A percentile compares a stretch with the other conserved stretches of the same genome.
phyloP scores from a whole-genome alignment of 345 rosid species.

The Eutrema yunnanense region DNA sequence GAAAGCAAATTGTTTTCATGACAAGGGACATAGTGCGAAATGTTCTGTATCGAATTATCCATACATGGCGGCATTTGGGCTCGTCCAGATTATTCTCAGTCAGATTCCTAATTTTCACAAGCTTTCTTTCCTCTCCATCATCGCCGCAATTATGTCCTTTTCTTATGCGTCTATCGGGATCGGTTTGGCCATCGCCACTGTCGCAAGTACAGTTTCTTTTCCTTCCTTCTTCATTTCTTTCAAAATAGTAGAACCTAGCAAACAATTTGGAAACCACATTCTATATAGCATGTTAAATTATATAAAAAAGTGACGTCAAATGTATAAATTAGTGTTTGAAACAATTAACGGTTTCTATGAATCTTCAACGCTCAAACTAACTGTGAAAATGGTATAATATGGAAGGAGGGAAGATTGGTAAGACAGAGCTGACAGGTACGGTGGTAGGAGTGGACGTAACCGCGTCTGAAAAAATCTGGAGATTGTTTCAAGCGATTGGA shows the following conservation, averaged over 20 bases:
- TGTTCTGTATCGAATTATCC: conserved; percentile 52
- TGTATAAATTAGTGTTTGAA: not conserved
- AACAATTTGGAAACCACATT: not conserved
- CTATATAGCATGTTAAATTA: not conserved
- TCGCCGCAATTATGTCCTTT: conserved; percentile 89
- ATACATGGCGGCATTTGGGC: conserved; percentile 59
- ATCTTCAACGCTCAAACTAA: not conserved
- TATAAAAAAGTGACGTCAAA: not conserved
- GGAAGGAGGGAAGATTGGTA: conserved; percentile 35
- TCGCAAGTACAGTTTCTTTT: conserved; percentile 19
- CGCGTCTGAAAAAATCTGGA: conserved; percentile 71
- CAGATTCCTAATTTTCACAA: conserved; percentile 80
- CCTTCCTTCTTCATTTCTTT: not conserved
- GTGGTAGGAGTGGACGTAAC: conserved; percentile 61
- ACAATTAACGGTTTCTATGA: not conserved
- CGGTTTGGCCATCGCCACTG: conserved; percentile 61
- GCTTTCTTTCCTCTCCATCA: conserved; percentile 75
- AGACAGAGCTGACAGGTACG: conserved; percentile 52
- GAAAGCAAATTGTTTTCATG: conserved; percentile 69
- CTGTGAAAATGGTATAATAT: not conserved
- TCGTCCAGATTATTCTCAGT: conserved; percentile 58
- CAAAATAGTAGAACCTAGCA: not conserved
- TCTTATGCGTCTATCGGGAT: conserved; percentile 74
- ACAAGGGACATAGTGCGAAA: conserved; percentile 42
- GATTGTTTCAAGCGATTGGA: conserved; percentile 65